These are phyloP conservation scores for Euphorbia celastroides DNA, from an alignment of 441 rosid genomes.

Conservation along the genomic window DNA sequence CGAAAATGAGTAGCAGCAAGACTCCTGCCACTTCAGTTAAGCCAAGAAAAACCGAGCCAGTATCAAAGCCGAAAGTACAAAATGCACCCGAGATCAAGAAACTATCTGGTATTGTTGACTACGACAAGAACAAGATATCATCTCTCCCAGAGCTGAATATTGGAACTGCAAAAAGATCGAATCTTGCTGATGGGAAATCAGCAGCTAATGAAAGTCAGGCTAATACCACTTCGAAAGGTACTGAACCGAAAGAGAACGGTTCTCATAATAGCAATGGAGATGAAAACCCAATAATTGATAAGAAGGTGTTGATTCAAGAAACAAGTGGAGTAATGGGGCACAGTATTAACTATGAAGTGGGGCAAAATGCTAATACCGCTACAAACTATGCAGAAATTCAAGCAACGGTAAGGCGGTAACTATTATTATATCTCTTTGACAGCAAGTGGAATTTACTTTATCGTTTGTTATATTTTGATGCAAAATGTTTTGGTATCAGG, in stretches of 20 bases:
- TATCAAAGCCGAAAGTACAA: slow-evolving; percentile 39
- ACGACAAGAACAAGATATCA: slow-evolving; percentile 76
- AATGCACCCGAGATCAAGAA: slow-evolving; percentile 63
- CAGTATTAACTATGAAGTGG: slow-evolving; percentile 12
- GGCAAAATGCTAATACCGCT: slow-evolving; percentile 28
- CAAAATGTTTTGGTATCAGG: slow-evolving; percentile 38
- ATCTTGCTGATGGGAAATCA: slow-evolving; percentile 31
- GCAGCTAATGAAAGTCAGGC: slow-evolving; percentile 33
- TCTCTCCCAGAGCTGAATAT: slow-evolving; percentile 85
- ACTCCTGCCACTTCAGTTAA: slow-evolving; percentile 40
- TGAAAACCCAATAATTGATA: slow-evolving; percentile 67
- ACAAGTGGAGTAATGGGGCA: slow-evolving; percentile 28
- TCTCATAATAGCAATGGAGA: slow-evolving; percentile 42
- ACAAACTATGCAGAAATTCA: slow-evolving; percentile 35
- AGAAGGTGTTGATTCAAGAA: slow-evolving; percentile 62
- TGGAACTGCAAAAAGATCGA: slow-evolving; percentile 42
- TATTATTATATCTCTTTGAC: slow-evolving; percentile 2
- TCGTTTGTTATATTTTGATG: slow-evolving; percentile 17
- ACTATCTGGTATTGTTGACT: slow-evolving; percentile 75
- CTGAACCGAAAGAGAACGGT: slow-evolving; percentile 29
- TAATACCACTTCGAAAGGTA: slow-evolving; percentile 29
- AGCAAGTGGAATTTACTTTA: slow-evolving; percentile 11
- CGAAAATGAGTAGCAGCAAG: slow-evolving; percentile 42
- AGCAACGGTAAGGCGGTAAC: slow-evolving; percentile 43
- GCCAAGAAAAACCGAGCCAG: slow-evolving; percentile 38